phyloP scores from a whole-genome alignment of 2,329 filamentous ascomycete genomes.

The Fusarium marasasianum region DNA sequence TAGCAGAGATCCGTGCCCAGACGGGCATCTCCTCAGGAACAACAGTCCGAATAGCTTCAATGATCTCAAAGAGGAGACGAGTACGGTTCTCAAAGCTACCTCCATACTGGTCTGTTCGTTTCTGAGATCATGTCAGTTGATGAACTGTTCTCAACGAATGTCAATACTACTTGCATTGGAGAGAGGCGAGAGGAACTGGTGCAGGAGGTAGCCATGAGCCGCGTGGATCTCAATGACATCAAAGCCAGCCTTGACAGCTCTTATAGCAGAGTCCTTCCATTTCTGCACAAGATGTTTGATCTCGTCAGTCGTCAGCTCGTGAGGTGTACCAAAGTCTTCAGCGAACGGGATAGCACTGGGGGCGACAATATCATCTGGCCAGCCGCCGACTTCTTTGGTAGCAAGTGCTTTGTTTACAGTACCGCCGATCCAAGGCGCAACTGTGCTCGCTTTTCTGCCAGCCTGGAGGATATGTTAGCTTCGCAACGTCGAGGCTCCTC shows the following conservation, averaged over 20 bases:
- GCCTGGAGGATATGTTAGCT: conserved; percentile 45
- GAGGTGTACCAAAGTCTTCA: conserved; percentile 68
- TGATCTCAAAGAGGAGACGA: conserved; percentile 67
- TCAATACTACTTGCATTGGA: conserved; percentile 57
- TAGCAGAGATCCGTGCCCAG: conserved; percentile 68
- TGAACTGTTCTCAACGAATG: background rate
- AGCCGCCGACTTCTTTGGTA: conserved; percentile 60
- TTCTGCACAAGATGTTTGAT: conserved; percentile 72
- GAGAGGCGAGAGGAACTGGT: conserved; percentile 70
- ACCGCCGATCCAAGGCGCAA: conserved; percentile 70
- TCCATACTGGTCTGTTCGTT: conserved; percentile 71
- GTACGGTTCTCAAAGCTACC: conserved; percentile 72
- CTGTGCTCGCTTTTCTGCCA: conserved; percentile 72
- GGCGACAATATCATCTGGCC: conserved; percentile 64
- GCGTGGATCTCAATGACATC: conserved; percentile 78
- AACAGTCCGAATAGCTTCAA: conserved; percentile 59
- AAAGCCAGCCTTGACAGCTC: conserved; percentile 74
- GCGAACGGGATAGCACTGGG: conserved; percentile 67
- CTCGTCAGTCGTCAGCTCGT: conserved; percentile 73
- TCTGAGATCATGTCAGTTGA: conserved; percentile 44
- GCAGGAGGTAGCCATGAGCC: conserved; percentile 74
- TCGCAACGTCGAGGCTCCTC: background rate
- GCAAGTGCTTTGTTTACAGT: conserved; percentile 62
- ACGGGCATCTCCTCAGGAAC: conserved; percentile 66
- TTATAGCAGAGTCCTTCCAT: conserved; percentile 67